A percentile compares a stretch with the other conserved stretches of the same genome.
Evolutionary conservation across 2,329 filamentous ascomycete genomes (phyloP).

Genomic region (Teratosphaeria gauchensis): DNA sequence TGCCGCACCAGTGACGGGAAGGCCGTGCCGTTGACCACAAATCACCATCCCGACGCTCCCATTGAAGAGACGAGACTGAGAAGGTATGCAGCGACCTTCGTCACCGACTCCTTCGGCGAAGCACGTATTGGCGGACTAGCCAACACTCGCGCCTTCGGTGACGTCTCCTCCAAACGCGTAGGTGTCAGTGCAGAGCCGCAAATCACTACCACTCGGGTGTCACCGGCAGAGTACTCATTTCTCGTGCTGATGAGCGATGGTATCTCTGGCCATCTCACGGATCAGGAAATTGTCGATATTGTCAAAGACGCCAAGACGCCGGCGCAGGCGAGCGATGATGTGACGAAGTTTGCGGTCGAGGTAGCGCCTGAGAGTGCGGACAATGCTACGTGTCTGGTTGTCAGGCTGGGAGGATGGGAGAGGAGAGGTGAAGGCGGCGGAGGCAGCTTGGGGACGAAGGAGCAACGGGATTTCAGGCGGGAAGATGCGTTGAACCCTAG

Average conservation of each 20-base stretch:
- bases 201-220: conserved; percentile 66
- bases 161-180: conserved; percentile 82
- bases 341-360: conserved; percentile 84
- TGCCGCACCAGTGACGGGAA: conserved; percentile 77
- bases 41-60: conserved; percentile 87
- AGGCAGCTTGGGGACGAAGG: conserved; percentile 83
- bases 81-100: conserved; percentile 75
- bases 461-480: conserved; percentile 74
- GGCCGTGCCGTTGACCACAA: conserved; percentile 71
- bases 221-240: conserved; percentile 79
- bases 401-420: conserved; percentile 57
- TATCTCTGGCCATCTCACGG: conserved; percentile 71
- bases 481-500: conserved; percentile 75
- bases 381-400: conserved; percentile 55
- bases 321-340: conserved; percentile 67
- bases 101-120: conserved; percentile 94
- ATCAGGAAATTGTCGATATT: conserved; percentile 94
- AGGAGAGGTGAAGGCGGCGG: conserved; percentile 71
- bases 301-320: conserved; percentile 89
- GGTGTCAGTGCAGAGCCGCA: conserved; percentile 93
- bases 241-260: conserved; percentile 83
- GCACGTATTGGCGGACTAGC: conserved; percentile 89
- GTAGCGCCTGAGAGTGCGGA: conserved; percentile 53
- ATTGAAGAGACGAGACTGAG: conserved; percentile 73
- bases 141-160: conserved; percentile 89